A percentile compares a stretch with the other conserved stretches of the same genome.
These are phyloP conservation scores for Botryotinia globosa DNA, from an alignment of 2,329 filamentous ascomycete species.

Conservation along the genomic window DNA sequence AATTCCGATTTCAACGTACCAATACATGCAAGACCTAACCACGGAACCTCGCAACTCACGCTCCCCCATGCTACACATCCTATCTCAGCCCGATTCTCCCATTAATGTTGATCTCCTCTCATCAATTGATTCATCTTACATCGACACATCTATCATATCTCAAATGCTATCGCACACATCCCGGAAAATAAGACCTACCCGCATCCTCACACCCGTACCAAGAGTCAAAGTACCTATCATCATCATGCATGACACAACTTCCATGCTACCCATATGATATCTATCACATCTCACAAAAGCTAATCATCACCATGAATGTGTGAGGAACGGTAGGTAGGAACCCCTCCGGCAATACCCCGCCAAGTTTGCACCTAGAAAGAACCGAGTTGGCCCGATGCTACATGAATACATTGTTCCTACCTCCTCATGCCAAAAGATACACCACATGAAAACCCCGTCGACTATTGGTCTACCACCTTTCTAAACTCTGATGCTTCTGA, in stretches of 20 bases:
- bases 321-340: background rate
- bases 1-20: background rate
- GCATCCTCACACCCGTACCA: background rate
- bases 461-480: background rate
- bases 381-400: constrained; percentile 4
- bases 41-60: background rate
- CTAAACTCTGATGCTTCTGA: background rate
- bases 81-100: background rate
- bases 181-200: background rate
- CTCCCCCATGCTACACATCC: background rate
- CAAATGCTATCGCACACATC: background rate
- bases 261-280: background rate
- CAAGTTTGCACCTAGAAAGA: background rate
- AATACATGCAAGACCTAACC: background rate
- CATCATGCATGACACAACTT: constrained; percentile 6
- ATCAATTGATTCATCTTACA: background rate
- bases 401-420: background rate
- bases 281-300: constrained; percentile 10
- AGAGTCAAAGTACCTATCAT: background rate
- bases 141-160: background rate
- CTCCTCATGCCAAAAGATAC: background rate
- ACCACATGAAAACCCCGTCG: background rate
- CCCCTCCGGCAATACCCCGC: background rate
- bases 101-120: background rate
- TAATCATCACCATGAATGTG: background rate